Base-by-base conservation (phyloP, 768 basidiomycete species). In the Amylocystis lapponica region DNA sequence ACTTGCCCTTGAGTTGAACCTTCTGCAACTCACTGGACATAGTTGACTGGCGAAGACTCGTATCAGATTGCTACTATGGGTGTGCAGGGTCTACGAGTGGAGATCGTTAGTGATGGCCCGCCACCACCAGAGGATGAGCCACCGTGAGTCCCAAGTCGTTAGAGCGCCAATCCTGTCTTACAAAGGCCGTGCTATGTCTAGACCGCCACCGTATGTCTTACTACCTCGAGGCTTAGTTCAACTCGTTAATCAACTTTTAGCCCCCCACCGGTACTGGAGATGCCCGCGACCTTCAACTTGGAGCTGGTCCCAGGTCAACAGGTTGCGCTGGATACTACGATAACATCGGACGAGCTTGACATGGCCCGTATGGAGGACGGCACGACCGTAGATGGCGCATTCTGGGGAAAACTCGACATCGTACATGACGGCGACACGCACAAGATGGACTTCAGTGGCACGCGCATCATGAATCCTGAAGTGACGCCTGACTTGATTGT, bases 331-430 rank as follows among this genome's bases (percentile, higher is more conserved):
- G 89, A 91, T 52, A 86, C 86, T 3, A 83, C 76, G 14, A 75
- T 90, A 26, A 72, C 76, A 40, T 90, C 89, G 3, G 77, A 75
- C 34, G 89, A 90, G 52, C 74, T 90, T 27, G 89, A 92, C 59
- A 91, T 92, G 89, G 84, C 89, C 2, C 76, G 86, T 38, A 89
- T 88, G 83, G 89, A 91, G 50, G 89, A 92, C 53, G 89, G 88
- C 1, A 90, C 86, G 12, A 68, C 79, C 19, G 89, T 92, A 16
- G 89, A 87, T 37, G 89, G 89, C 30, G 67, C 77, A 63, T 92
- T 90, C 65, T 91, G 85, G 86, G 89, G 89, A 4, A 90, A 90
- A 57, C 77, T 92, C 41, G 79, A 79, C 51, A 86, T 92, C 39
- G 76, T 89, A 11, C 89, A 92, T 56, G 68, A 76, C 1, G 85